Evolutionary conservation across 1,284 basidiomycete genomes (phyloP), one percentile per base, ranked within the genome.

Genomic region (Apiotrichum siamense): DNA sequence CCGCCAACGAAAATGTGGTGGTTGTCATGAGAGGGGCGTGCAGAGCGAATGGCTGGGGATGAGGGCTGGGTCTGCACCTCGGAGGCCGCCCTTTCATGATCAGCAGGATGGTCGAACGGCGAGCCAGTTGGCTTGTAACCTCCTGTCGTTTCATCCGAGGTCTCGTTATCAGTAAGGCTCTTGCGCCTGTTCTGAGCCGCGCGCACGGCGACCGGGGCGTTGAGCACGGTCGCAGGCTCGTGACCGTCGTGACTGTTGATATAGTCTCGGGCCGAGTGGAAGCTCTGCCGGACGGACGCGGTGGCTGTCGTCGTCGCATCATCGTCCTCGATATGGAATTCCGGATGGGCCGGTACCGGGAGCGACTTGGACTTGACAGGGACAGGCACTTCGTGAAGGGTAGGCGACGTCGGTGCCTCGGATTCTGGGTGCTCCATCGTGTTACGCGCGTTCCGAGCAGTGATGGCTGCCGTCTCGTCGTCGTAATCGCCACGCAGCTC

Each of bases 391-490:
- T 54, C 60, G 23, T 55, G 57, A 4, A 70, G 50, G 0, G 65
- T 67, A 9, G 69, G 69, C 13, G 66, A 67, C 10, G 66, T 64
- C 3, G 57, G 59, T 0, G 64, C 67, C 57, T 69, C 67, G 3
- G 66, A 69, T 2, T 58, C 53, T 1, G 54, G 35, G 29, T 46
- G 50, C 7, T 27, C 37, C 1, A 47, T n/a, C n/a, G n/a, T n/a
- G n/a, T n/a, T 50, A 20, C 36, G 31, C 20, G 37, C 54, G 45
- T 63, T 64, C 26, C 55, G 58, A 2, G 61, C 60, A 0, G 63
- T 60, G 21, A 63, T 63, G 11, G 57, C 58, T 0, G 61, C 57
- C 0, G 62, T 65, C 25, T 68, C 62, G 1, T 61, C 53, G 41
- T 64, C 61, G 21, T 52, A 44, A 27, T 53, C 42, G 44, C 27